Conservation (phyloP, 768 basidiomycete species). For the Mrakia frigida region DNA sequence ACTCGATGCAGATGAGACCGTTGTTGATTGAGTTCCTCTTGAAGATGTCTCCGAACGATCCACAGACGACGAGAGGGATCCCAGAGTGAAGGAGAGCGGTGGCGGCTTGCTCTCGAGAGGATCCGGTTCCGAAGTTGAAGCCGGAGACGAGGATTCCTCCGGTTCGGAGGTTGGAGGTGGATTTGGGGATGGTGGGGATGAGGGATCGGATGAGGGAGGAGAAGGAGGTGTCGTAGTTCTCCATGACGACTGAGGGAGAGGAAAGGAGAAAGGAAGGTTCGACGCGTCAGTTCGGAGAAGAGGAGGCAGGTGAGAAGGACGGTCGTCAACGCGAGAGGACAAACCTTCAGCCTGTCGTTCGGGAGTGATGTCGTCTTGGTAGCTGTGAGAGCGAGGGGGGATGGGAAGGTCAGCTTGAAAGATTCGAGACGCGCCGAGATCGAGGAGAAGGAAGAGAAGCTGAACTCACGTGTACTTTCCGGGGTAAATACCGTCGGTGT, state of each 20-base stretch:
- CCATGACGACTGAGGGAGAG: slow-evolving; percentile 42
- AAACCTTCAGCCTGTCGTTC: slow-evolving; percentile 75
- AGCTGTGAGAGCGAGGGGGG: slow-evolving; percentile 56
- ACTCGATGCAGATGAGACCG: slow-evolving; percentile 89
- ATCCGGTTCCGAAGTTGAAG: slow-evolving; percentile 98
- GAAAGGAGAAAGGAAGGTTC: not conserved
- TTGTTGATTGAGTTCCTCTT: slow-evolving; percentile 99
- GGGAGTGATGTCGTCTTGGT: slow-evolving; percentile 97
- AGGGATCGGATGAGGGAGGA: slow-evolving; percentile 59
- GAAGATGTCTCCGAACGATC: slow-evolving; percentile 98
- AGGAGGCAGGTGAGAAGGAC: not conserved
- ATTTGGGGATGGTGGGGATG: slow-evolving; percentile 36
- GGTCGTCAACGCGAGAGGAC: slow-evolving; percentile 12
- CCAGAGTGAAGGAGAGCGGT: slow-evolving; percentile 94
- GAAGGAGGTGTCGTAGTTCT: slow-evolving; percentile 93
- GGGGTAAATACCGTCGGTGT: slow-evolving; percentile 97
- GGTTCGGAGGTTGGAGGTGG: slow-evolving; percentile 45
- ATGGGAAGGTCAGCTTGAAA: not conserved
- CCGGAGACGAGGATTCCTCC: slow-evolving; percentile 83
- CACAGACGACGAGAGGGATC: slow-evolving; percentile 87
- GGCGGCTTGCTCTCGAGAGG: slow-evolving; percentile 95
- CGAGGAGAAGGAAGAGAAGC: not conserved
- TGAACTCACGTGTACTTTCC: slow-evolving; percentile 33
- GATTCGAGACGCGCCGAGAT: not conserved
- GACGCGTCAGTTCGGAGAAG: not conserved